These are phyloP conservation scores for Oenanthe javanica DNA, from an alignment of 140 eudicot species.

Conservation along the genomic window DNA sequence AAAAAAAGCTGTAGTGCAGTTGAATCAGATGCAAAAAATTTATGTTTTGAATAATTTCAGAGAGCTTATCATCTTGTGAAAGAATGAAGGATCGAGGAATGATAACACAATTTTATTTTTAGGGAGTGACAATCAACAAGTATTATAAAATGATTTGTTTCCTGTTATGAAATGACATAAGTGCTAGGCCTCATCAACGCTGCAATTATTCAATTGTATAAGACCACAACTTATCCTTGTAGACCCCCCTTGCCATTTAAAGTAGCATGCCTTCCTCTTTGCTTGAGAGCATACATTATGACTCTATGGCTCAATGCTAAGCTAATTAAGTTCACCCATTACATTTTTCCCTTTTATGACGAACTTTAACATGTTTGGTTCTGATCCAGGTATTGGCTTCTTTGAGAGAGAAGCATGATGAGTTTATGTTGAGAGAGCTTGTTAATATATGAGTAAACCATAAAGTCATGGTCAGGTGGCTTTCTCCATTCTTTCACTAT, in stretches of 20 bases:
- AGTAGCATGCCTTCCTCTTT: not conserved
- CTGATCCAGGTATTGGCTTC: no score
- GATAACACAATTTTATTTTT: not conserved
- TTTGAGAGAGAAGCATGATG: no score
- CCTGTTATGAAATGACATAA: not conserved
- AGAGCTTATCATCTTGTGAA: not conserved
- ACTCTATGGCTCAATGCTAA: not conserved
- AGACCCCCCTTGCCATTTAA: not conserved
- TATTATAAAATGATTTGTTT: not conserved
- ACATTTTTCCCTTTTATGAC: not conserved
- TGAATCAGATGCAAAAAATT: not conserved
- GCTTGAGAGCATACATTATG: not conserved
- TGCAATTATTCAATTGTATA: not conserved
- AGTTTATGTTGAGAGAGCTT: no score
- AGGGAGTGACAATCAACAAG: not conserved
- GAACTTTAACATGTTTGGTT: not conserved
- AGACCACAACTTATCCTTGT: not conserved
- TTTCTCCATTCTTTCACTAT: no score
- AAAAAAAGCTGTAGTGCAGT: not conserved
- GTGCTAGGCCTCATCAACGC: not conserved
- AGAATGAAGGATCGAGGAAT: not conserved
- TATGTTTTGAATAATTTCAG: not conserved
- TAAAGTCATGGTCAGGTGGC: no score
- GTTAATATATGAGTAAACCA: no score
- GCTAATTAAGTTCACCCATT: not conserved